Conservation (phyloP, 129 eudicot species). For the Flaveria bidentis region DNA sequence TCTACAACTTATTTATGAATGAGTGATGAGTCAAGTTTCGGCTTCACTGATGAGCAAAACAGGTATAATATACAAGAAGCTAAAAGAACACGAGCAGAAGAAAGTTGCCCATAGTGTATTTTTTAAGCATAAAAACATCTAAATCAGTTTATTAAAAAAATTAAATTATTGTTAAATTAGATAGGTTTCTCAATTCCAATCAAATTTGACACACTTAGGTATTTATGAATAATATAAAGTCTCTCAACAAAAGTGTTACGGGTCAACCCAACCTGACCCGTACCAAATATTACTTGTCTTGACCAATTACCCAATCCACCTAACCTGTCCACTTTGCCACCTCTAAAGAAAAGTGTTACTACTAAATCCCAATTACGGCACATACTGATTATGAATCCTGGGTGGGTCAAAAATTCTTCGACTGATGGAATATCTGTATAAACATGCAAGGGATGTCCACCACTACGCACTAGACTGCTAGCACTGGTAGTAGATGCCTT, state of each 20-base stretch:
- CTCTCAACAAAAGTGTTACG: neutral
- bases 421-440: constrained; percentile 86
- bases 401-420: constrained; percentile 75
- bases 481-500: constrained; percentile 36
- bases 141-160: neutral
- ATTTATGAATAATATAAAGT: neutral
- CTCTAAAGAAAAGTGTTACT: neutral
- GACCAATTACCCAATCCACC: neutral
- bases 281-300: neutral
- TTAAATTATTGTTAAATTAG: neutral
- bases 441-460: constrained; percentile 60
- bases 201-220: neutral
- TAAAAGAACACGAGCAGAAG: no score
- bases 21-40: neutral
- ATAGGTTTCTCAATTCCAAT: neutral
- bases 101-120: neutral
- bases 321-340: neutral
- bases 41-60: neutral
- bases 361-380: neutral
- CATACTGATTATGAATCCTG: constrained; percentile 76
- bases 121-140: neutral
- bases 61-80: no score
- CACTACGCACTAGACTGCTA: constrained; percentile 46
- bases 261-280: neutral
- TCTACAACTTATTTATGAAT: neutral